A percentile compares a stretch with the other conserved stretches of the same genome.
Conservation (phyloP, 2,329 filamentous ascomycete genomes). For the Parasarocladium wereldwijsianum region DNA sequence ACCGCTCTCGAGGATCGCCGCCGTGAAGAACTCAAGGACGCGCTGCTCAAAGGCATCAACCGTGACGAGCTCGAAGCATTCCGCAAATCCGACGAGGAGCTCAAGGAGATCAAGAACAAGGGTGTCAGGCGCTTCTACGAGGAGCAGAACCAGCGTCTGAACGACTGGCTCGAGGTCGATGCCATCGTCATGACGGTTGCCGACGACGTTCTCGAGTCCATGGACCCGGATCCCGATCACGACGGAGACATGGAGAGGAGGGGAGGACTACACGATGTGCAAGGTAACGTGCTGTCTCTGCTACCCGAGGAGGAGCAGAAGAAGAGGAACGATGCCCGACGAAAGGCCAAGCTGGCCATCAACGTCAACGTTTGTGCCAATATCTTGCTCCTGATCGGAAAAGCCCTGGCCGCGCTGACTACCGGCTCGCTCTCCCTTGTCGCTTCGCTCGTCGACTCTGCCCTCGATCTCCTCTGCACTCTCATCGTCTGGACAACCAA, state of each 20-base stretch:
- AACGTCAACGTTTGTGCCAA: constrained; percentile 72
- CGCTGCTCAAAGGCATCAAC: constrained; percentile 16
- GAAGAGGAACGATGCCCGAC: constrained; percentile 11
- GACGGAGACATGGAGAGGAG: constrained; percentile 16
- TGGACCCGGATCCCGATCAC: constrained; percentile 19
- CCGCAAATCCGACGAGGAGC: constrained; percentile 14
- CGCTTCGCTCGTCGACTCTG: constrained; percentile 61
- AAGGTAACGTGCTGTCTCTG: constrained; percentile 16
- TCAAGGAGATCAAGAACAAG: constrained; percentile 14
- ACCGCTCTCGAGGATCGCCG: constrained; percentile 16
- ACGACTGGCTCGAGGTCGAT: constrained; percentile 20
- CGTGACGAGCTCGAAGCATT: constrained; percentile 13
- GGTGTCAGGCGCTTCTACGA: constrained; percentile 15
- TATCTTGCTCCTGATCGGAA: constrained; percentile 54
- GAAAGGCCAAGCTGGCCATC: constrained; percentile 43
- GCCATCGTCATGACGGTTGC: constrained; percentile 19
- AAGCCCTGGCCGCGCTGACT: constrained; percentile 62
- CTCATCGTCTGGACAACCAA: constrained; percentile 70
- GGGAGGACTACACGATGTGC: constrained; percentile 15
- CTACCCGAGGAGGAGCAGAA: constrained; percentile 16
- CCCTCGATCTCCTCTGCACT: constrained; percentile 63
- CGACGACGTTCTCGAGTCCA: constrained; percentile 18
- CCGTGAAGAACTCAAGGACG: constrained; percentile 15
- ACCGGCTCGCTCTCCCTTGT: constrained; percentile 66
- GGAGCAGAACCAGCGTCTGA: constrained; percentile 15